Conservation (phyloP, 2,329 filamentous ascomycete genomes). For the Calonectria henricotiae region DNA sequence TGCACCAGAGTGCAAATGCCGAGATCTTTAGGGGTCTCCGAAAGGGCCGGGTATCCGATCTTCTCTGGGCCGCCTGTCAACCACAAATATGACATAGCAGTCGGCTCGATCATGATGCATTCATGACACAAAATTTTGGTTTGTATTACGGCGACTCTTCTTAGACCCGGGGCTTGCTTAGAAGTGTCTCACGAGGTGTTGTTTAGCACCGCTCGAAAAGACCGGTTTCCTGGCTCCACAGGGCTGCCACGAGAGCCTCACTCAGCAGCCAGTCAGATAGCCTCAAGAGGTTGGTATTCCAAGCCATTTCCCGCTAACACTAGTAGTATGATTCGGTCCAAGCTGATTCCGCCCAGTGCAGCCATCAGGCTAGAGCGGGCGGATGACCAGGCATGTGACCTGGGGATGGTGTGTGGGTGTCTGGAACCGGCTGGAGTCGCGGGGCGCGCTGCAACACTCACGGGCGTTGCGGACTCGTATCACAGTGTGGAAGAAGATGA, state of each 20-base stretch:
- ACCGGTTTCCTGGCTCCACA: constrained; percentile 21
- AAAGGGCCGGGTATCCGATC: constrained; percentile 21
- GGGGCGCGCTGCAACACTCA: constrained; percentile 41
- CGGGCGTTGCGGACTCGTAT: constrained; percentile 47
- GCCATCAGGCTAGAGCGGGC: constrained; percentile 34
- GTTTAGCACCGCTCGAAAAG: constrained; percentile 28
- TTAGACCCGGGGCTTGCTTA: constrained; percentile 11
- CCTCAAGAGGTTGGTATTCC: constrained; percentile 2
- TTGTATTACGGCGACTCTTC: constrained; percentile 10
- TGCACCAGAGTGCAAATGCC: constrained; percentile 22
- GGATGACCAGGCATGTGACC: constrained; percentile 46
- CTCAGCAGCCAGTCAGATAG: constrained; percentile 33
- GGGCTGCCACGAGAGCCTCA: constrained; percentile 42
- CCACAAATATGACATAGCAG: background rate
- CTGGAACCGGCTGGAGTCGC: constrained; percentile 39
- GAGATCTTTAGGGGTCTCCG: constrained; percentile 33
- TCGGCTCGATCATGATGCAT: constrained; percentile 23
- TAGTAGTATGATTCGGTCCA: constrained; percentile 36
- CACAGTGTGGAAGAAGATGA: constrained; percentile 34
- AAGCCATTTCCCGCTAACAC: constrained; percentile 33
- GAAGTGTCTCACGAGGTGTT: constrained; percentile 35
- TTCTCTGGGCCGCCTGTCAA: constrained; percentile 4
- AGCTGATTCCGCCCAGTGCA: constrained; percentile 28
- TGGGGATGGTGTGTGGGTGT: constrained; percentile 43
- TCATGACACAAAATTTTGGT: constrained; percentile 42